Percentiles rank a stretch among this genome's conserved stretches.
phyloP scores from a whole-genome alignment of 306 rosid genomes.

The Senna siamea region DNA sequence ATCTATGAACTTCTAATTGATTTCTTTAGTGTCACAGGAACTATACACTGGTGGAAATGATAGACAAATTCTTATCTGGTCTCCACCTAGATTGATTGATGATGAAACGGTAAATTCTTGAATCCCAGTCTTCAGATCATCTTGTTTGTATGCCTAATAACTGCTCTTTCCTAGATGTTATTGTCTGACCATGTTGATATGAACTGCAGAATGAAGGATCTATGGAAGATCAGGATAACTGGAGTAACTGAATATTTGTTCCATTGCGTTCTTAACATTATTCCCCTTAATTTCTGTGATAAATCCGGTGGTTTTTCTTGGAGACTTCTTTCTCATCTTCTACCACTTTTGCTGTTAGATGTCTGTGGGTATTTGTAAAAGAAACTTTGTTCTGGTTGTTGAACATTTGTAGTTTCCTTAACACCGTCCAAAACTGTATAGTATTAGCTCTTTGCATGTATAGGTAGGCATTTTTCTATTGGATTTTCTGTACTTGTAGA shows the following conservation, averaged over 20 bases:
- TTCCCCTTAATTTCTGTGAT: not conserved
- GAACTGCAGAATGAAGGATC: slow-evolving; percentile 65
- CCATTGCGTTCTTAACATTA: not conserved
- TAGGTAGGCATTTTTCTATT: not conserved
- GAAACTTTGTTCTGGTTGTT: slow-evolving; percentile 29
- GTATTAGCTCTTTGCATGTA: slow-evolving; percentile 26
- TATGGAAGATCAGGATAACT: slow-evolving; percentile 68
- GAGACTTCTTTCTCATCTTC: not conserved
- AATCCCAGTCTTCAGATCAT: slow-evolving; percentile 23
- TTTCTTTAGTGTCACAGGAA: slow-evolving; percentile 57
- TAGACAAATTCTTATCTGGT: slow-evolving; percentile 90
- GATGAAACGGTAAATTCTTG: slow-evolving; percentile 57
- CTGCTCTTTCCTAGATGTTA: slow-evolving; percentile 14
- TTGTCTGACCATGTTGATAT: slow-evolving; percentile 45
- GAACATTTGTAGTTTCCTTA: slow-evolving; percentile 3
- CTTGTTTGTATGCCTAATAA: not conserved
- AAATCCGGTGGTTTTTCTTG: not conserved
- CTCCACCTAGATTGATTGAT: slow-evolving; percentile 58
- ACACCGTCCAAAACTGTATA: slow-evolving; percentile 26
- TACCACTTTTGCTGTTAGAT: slow-evolving; percentile 17
- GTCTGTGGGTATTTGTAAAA: slow-evolving; percentile 35
- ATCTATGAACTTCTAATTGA: slow-evolving; percentile 6
- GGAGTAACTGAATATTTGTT: slow-evolving; percentile 67
- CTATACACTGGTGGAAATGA: slow-evolving; percentile 93
- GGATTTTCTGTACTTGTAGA: slow-evolving; percentile 13